Evolutionary conservation across 2,329 filamentous ascomycete genomes (phyloP), one percentile per base, ranked within the genome.

Genomic region (Coniosporium tulheliwenetii): DNA sequence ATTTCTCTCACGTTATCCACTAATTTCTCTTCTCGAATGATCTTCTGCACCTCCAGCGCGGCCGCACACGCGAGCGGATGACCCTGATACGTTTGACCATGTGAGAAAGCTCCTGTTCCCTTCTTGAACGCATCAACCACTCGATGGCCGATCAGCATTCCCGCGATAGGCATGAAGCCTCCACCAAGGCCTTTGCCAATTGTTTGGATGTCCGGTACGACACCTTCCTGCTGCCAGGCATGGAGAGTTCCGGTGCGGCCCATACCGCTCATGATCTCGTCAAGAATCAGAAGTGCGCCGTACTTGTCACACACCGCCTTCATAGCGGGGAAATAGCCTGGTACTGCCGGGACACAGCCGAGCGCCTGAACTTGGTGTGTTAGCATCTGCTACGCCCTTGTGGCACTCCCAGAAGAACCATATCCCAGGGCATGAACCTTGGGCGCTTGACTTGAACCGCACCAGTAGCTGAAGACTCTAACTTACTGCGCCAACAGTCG

Each of bases 181-280:
- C 70, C 78, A 0, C 71, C 76, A 0, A 84, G 62, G 0, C 73
- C 75, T 53, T 85, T 84, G 0, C 75, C 80, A 8, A 81, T 60
- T 0, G 76, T 75, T 53, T 79, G 70, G 4, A 85, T 66, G 49
- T 84, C 79, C 0, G 79, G 79, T 1, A 66, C 64, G 5, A 73
- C 61, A 0, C 59, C 66, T 26, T 77, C 69, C 38, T 74, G 65
- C 47, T 79, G 65, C 70, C 74, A 82, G 1, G 74, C 72, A 57
- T 82, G 71, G 47, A 79, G 56, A 4, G 62, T 67, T 0, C 75
- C 77, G 0, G 67, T 69, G 1, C 76, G 62, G 1, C 77, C 77
- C 56, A 71, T 71, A 2, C 78, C 78, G 38, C 73, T 79, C 79
- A 86, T 84, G 36, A 85, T 69, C 53, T 89, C 84, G 50, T 91